phyloP scores from a whole-genome alignment of 208 protist species.

The Acanthamoeba healyi region DNA sequence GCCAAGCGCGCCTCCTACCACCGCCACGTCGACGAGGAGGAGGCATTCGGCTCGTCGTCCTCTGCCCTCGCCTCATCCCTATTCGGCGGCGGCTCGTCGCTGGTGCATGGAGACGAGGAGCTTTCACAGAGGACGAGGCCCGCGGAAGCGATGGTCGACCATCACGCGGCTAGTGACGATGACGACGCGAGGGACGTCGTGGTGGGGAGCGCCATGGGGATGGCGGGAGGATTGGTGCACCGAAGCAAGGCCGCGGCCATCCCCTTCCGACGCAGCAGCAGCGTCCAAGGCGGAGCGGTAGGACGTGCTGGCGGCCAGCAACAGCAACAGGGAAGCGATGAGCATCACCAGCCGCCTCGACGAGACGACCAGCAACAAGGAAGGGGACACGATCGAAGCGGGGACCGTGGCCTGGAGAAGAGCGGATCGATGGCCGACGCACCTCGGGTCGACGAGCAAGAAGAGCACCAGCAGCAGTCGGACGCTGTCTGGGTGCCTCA shows the following conservation, averaged over 20 bases:
- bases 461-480: neutral
- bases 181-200: neutral
- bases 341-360: neutral
- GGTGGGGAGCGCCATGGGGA: neutral
- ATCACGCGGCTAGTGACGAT: too few species aligned
- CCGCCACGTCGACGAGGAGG: neutral
- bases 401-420: neutral
- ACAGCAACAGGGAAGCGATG: neutral
- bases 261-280: neutral
- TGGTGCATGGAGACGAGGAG: too few species aligned
- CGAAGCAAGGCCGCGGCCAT: neutral
- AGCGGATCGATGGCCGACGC: neutral
- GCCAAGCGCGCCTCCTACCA: too few species aligned
- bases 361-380: neutral
- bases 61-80: neutral
- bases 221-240: neutral
- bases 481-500: neutral
- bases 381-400: neutral
- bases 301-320: neutral
- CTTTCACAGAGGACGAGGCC: too few species aligned
- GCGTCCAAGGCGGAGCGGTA: neutral
- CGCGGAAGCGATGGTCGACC: too few species aligned
- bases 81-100: neutral
- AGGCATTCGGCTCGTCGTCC: neutral
- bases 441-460: neutral